phyloP scores from a whole-genome alignment of 2,329 filamentous ascomycete species.

The Trichoderma atroviride region DNA sequence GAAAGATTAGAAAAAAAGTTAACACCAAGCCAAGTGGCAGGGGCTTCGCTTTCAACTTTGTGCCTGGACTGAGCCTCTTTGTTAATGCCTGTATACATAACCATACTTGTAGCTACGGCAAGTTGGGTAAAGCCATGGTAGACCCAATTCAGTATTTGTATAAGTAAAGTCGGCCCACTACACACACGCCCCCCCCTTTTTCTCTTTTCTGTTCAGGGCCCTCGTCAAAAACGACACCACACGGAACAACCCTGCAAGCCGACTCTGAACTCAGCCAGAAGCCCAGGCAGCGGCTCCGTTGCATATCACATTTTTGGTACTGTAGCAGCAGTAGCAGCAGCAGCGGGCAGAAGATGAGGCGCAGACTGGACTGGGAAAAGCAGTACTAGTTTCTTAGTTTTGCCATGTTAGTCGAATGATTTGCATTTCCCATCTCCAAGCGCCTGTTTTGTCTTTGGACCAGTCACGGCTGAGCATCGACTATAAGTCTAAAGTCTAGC shows the following conservation, averaged over 20 bases:
- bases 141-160: neutral
- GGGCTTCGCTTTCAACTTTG: neutral
- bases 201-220: neutral
- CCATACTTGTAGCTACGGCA: neutral
- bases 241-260: slow-evolving; percentile 18
- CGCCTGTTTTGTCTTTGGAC: neutral
- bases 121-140: neutral
- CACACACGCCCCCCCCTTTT: neutral
- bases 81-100: neutral
- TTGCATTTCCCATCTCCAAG: neutral
- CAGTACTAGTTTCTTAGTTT: neutral
- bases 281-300: slow-evolving; percentile 14
- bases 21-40: neutral
- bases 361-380: neutral
- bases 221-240: neutral
- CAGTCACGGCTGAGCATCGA: neutral
- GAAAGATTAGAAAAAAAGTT: neutral
- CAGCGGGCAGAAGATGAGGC: neutral
- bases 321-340: no score
- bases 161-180: neutral
- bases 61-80: neutral
- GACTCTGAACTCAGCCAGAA: slow-evolving; percentile 23
- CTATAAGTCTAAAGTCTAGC: neutral
- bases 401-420: neutral
- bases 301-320: neutral